A percentile compares a stretch with the other conserved stretches of the same genome.
Conservation (phyloP, 106 monocot genomes). For the Narthecium ossifragum region DNA sequence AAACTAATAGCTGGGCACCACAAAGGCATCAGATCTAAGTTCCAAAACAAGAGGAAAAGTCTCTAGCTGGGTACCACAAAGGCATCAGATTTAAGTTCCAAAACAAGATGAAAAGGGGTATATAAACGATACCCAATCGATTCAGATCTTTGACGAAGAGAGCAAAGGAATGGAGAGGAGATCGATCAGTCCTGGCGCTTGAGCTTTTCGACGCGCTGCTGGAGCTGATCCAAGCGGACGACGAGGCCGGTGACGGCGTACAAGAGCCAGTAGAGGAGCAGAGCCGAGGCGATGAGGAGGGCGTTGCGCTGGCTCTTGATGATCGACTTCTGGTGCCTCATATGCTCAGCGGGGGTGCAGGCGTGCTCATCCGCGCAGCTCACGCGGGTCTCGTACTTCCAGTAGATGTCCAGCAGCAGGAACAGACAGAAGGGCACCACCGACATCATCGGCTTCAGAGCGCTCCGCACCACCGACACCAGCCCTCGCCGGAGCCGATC, state of each 20-base stretch:
- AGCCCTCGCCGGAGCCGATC: conserved; percentile 53
- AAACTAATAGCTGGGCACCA: too few species aligned
- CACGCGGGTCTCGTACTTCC: conserved; percentile 80
- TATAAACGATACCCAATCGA: not conserved
- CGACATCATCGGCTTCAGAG: conserved; percentile 67
- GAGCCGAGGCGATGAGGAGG: conserved; percentile 59
- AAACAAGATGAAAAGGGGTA: not conserved
- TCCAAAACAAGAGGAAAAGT: too few species aligned
- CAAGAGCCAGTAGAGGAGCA: conserved; percentile 73
- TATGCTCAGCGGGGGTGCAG: conserved; percentile 65
- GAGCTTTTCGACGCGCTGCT: conserved; percentile 57
- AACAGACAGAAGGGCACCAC: conserved; percentile 81
- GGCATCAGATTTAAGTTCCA: not conserved
- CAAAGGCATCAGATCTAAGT: too few species aligned
- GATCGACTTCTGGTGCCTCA: conserved; percentile 71
- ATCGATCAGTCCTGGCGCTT: conserved; percentile 29
- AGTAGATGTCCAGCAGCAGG: conserved; percentile 74
- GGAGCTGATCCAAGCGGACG: conserved; percentile 38
- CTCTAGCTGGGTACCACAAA: too few species aligned
- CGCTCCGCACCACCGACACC: conserved; percentile 40
- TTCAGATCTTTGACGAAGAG: not conserved
- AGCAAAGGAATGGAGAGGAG: not conserved
- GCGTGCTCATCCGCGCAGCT: conserved; percentile 50
- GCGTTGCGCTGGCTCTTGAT: conserved; percentile 86
- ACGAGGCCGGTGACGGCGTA: conserved; percentile 57